Base-by-base conservation (phyloP, 192 early-diverging fungal species). In the Jimgerdemannia flammicorona region DNA sequence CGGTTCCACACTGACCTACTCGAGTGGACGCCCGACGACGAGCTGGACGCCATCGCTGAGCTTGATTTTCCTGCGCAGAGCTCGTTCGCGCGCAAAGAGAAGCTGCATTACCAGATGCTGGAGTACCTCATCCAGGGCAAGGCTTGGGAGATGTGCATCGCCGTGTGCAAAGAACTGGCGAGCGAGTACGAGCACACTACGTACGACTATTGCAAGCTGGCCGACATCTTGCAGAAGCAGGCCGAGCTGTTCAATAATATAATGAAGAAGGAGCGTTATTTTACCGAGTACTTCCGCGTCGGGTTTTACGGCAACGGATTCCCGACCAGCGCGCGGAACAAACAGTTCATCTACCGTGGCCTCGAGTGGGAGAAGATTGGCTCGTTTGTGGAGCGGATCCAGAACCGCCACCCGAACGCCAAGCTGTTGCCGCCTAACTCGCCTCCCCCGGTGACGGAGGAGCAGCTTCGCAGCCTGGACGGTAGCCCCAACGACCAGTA, bases 321-420 rank as follows among this genome's bases (percentile, higher is more conserved):
- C 63, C 76, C 82, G 3, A 75, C 78, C 7, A 77, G 82, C 68
- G 63, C 91, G 29, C 85, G 89, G 43, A 87, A 87, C 64, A 87
- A 87, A 7, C 90, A 93, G 68, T 93, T 91, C 70, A 81, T 94
- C 10, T 94, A 92, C 74, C 85, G 89, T 68, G 92, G 85, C 43
- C 70, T 82, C 67, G 89, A 91, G 73, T 94, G 92, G 93, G 93
- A 94, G 80, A 92, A 89, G 71, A 81, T 94, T 63, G 83, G 81
- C 10, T 80, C 90, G 7, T 94, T 94, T 75, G 85, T 86, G 67
- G 93, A 94, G 40, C 82, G 90, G 17, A 87, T 94, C 54, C 81
- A 89, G 77, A 87, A 85, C 71, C 83, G 87, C n/a, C 91, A 92
- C 77, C 84, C 87, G 3, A 88, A 88, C 40, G 86, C 87, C 14